Evolutionary conservation across 75 land plant genomes (phyloP), one percentile per base, ranked within the genome.

Genomic region (Sequoia sempervirens): DNA sequence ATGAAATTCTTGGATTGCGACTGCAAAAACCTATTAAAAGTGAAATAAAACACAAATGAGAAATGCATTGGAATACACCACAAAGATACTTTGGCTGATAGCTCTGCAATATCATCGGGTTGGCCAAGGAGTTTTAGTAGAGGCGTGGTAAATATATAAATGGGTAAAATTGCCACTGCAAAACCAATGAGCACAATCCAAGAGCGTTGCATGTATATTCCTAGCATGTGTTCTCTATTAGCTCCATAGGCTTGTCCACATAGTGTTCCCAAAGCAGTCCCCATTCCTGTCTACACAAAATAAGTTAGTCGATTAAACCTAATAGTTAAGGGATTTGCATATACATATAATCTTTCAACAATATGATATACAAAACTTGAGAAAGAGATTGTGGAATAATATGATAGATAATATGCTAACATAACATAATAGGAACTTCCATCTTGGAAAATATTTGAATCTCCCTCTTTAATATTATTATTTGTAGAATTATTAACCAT

Each of bases 171-270:
- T 7, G 89, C 75, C 3, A 93, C 17, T 34, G 88, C 84, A 43
- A 80, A 50, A n/a, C 81, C 10, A 85, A 84, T 85, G 37, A 94
- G 82, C 28, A 94, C 88, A 5, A 95, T 83, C 79, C 89, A 83
- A 37, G 93, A 95, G 0, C 91, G 36, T 69, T 95, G 95, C 82
- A 92, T 74, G 73, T 94, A 92, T 5, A 92, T 75, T 17, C 94
- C 95, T 58, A 94, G 84, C 88, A 94, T 84, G 84, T 84, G 79
- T 69, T 89, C 80, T 72, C 86, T 85, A 64, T 75, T 32, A n/a
- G 94, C 94, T 13, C 95, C 94, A 80, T 81, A 94, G 0, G 93
- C 94, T 80, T 94, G 96, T 17, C 94, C 94, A 45, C 94, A 92
- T 37, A 95, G 84, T 5, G 94, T 95, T 83, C 92, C 97, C 34